Percentiles rank a stretch among this genome's conserved stretches.
These are phyloP conservation scores for Pholiota microspora DNA, from an alignment of 768 basidiomycete genomes.

Conservation along the genomic window DNA sequence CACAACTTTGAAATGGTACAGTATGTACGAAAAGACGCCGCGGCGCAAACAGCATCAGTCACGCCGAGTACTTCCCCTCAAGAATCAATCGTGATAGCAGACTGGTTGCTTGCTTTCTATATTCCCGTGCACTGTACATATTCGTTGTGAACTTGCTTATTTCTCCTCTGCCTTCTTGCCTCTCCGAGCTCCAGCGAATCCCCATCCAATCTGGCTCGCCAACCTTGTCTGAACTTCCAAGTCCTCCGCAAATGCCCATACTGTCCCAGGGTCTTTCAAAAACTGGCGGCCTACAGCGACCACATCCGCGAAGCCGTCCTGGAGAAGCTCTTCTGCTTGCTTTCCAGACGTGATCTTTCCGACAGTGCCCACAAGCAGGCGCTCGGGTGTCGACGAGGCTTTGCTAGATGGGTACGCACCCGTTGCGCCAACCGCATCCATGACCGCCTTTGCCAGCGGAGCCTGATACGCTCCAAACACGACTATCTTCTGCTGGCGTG, in stretches of 20 bases:
- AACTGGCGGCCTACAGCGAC: conserved; percentile 53
- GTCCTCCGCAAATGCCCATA: conserved; percentile 55
- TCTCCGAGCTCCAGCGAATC: conserved; percentile 41
- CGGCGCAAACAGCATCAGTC: too few species aligned
- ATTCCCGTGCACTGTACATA: too few species aligned
- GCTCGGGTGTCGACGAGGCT: neutral
- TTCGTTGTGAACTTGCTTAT: neutral
- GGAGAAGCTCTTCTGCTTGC: conserved; percentile 58
- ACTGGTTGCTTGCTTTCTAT: too few species aligned
- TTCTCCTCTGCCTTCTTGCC: conserved; percentile 10
- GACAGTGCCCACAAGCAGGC: conserved; percentile 41
- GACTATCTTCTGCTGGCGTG: conserved; percentile 35
- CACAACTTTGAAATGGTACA: too few species aligned
- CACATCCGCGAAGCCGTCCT: conserved; percentile 58
- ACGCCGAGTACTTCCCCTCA: too few species aligned
- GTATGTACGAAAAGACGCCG: too few species aligned
- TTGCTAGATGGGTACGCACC: neutral
- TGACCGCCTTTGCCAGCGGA: conserved; percentile 52
- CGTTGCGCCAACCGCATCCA: conserved; percentile 37
- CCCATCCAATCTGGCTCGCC: conserved; percentile 58
- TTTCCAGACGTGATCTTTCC: conserved; percentile 56
- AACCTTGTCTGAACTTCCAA: conserved; percentile 39
- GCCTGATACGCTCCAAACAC: conserved; percentile 45
- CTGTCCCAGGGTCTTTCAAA: conserved; percentile 56
- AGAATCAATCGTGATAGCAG: too few species aligned